Evolutionary conservation across 2,329 filamentous ascomycete species (phyloP).

Genomic region (Penicillium sp.): DNA sequence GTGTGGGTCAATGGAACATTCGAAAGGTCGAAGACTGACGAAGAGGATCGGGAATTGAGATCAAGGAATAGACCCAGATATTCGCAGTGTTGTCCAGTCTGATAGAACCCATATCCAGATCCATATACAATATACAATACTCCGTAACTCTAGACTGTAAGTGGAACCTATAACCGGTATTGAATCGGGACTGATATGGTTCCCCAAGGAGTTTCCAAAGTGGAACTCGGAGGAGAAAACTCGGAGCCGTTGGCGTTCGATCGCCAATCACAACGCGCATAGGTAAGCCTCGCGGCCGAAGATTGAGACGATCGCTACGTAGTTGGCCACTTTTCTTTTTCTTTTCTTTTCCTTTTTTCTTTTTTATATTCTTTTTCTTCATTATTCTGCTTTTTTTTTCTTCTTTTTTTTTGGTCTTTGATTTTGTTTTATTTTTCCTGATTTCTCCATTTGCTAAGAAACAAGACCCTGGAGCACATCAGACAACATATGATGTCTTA

Average conservation of each 20-base stretch:
- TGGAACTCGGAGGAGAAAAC: constrained; percentile 25
- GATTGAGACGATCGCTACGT: constrained; percentile 15
- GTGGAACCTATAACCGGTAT: background rate
- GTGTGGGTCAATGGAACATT: background rate
- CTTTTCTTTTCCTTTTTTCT: background rate
- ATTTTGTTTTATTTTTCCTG: background rate
- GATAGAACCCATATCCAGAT: too few species aligned
- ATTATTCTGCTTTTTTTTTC: background rate
- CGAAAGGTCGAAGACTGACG: background rate
- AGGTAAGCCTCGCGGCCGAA: constrained; percentile 18
- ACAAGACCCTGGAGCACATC: background rate
- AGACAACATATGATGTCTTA: background rate
- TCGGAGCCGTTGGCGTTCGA: constrained; percentile 23
- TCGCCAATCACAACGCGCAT: constrained; percentile 22
- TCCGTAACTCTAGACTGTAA: background rate
- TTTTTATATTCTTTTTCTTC: too few species aligned
- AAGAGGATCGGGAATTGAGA: background rate
- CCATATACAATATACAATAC: too few species aligned
- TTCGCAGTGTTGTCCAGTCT: background rate
- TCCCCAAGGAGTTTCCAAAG: background rate
- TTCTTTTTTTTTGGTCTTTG: background rate
- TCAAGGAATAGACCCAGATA: too few species aligned
- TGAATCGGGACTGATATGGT: background rate
- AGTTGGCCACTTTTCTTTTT: background rate
- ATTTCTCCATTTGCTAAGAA: too few species aligned